Base-by-base conservation (phyloP, 176 grass and related monocot species). In the Themeda triandra region DNA sequence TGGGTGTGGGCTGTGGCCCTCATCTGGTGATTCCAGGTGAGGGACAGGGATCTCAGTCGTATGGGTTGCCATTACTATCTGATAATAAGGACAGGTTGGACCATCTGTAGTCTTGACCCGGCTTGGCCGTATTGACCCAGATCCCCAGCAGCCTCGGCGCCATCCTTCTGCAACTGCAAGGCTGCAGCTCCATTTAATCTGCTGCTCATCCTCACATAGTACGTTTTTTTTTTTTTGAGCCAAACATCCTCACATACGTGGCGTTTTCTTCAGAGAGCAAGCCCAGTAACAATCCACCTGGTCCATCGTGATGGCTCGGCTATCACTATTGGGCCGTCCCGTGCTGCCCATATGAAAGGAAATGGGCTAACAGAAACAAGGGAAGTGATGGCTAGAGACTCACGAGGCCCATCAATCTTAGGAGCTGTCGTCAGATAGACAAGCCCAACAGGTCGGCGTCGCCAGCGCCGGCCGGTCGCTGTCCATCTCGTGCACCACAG, bases 81-180 rank as follows among this genome's bases (percentile, higher is more conserved):
- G 88, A 72, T 27, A 86, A 71, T 27, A 86, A 71, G 27, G 44
- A 19, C 84, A 90, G 79, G 58, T 27, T 40, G 79, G 63, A 82
- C 85, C 60, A 76, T 87, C 69, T 87, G 23, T 36, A 35, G 66
- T 40, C 58, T 51, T 86, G 68, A 62, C 58, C 35, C 49, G 48
- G 59, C 67, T 89, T 84, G 77, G 56, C 54, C 31, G 49, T 70
- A 24, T 60, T 75, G 11, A 46, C 17, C n/a, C 46, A 66, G 82
- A 66, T 65, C 24, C 21, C 74, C 29, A 4, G 13, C 25, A 45
- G 5, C n/a, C n/a, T n/a, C n/a, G n/a, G 71, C 29, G 60, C 60
- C 82, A 76, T 56, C 60, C 21, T 51, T 49, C 40, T 49, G 36
- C 48, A 41, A 68, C 40, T 65, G 35, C 49, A 56, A 77, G 31